Percentiles rank a stretch among this genome's conserved stretches.
Conservation (phyloP, 2,329 filamentous ascomycete species). For the Colletotrichum sp. region DNA sequence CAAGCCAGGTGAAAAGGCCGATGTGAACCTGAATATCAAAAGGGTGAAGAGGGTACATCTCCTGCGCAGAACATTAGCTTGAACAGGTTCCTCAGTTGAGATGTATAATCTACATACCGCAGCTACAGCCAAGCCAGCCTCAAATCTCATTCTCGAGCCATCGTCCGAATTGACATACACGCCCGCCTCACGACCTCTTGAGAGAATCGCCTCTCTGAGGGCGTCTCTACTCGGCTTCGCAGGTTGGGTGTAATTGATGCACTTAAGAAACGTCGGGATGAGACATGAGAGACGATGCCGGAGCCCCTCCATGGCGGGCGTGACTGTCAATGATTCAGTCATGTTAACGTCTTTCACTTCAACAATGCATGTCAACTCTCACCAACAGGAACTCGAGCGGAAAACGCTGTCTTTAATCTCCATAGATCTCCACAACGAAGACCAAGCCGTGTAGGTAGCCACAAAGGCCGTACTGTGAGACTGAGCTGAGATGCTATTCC, state of each 20-base stretch:
- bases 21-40: conserved; percentile 33
- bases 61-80: not conserved
- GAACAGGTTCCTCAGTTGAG: not conserved
- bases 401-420: not conserved
- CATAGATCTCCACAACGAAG: not conserved
- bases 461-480: not conserved
- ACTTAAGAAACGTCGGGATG: not conserved
- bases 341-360: not conserved
- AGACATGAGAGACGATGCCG: not conserved
- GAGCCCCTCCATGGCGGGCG: not conserved
- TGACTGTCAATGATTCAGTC: not conserved
- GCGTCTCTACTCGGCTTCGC: not conserved
- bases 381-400: not conserved
- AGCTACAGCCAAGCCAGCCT: conserved; percentile 1
- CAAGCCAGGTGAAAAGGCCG: conserved; percentile 35
- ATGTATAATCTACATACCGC: not conserved
- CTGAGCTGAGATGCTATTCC: not conserved
- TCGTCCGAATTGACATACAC: not conserved
- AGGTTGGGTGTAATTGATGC: not conserved
- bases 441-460: not conserved
- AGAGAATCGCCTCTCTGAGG: not conserved
- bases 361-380: not conserved
- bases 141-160: conserved; percentile 4
- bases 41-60: conserved; percentile 23
- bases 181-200: not conserved